phyloP scores from a whole-genome alignment of 352 stramenopile genomes.

The Phytophthora pini region DNA sequence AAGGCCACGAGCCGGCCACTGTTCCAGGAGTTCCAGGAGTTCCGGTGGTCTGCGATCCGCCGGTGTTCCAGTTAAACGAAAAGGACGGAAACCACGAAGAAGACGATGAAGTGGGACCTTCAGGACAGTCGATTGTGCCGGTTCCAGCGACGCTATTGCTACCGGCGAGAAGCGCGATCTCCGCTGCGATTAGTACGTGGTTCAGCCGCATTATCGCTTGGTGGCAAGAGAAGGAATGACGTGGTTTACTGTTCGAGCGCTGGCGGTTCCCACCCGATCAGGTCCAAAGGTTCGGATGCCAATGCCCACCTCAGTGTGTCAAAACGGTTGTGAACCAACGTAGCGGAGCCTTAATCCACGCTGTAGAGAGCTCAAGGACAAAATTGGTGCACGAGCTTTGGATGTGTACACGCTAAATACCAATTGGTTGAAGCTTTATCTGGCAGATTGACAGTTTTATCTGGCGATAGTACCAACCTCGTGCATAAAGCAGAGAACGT shows the following conservation, averaged over 20 bases:
- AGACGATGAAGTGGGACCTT: not conserved
- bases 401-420: not conserved
- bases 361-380: constrained; percentile 1
- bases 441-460: not conserved
- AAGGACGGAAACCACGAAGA: not conserved
- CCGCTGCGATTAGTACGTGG: not conserved
- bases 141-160: not conserved
- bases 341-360: not conserved
- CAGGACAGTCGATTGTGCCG: not conserved
- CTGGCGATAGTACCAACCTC: not conserved
- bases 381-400: not conserved
- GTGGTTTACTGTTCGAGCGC: constrained; percentile 1
- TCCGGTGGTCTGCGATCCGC: not conserved
- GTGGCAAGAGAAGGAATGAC: not conserved
- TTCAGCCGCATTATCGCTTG: not conserved
- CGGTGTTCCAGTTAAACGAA: not conserved
- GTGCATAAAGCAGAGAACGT: not conserved
- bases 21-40: not conserved
- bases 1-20: not conserved
- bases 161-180: not conserved
- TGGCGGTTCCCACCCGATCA: not conserved
- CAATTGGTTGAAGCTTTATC: not conserved
- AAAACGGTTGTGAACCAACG: not conserved
- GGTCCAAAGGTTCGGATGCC: not conserved
- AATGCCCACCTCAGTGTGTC: too few relatives aligned